phyloP scores from a whole-genome alignment of 257 asterid species.

The Solanum pimpinellifolium region DNA sequence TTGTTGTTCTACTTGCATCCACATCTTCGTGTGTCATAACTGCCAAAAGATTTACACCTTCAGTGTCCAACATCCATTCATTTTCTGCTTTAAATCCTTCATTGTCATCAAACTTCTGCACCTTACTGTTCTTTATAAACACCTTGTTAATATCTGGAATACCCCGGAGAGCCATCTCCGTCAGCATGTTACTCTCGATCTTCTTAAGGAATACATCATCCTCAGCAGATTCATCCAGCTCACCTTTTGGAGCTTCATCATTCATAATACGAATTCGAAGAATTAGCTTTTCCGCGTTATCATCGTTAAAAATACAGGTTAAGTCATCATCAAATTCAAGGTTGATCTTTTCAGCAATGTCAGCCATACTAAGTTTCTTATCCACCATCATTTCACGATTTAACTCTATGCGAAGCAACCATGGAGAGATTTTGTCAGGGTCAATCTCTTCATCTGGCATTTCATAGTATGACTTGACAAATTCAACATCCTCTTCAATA shows the following conservation, averaged over 20 bases:
- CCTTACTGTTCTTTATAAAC: constrained; percentile 72
- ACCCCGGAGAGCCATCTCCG: constrained; percentile 98
- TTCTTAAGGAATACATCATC: constrained; percentile 96
- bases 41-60: constrained; percentile 94
- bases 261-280: constrained; percentile 99
- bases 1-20: constrained; percentile 81
- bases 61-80: constrained; percentile 99
- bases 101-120: constrained; percentile 60
- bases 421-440: constrained; percentile 93
- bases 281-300: constrained; percentile 91
- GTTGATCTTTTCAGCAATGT: constrained; percentile 93
- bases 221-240: constrained; percentile 88
- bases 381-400: constrained; percentile 99
- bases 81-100: constrained; percentile 86
- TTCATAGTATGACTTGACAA: constrained; percentile 89
- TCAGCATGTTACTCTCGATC: constrained; percentile 96
- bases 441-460: constrained; percentile 99
- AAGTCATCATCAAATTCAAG: constrained; percentile 88
- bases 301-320: constrained; percentile 91
- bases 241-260: constrained; percentile 98
- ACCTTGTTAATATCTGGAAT: constrained; percentile 98
- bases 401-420: constrained; percentile 94
- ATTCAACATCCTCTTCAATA: constrained; percentile 86
- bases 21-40: constrained; percentile 92
- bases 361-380: constrained; percentile 98